Percentiles rank a stretch among this genome's conserved stretches.
phyloP scores from a whole-genome alignment of 1,284 basidiomycete genomes.

The Trametes polyzona region DNA sequence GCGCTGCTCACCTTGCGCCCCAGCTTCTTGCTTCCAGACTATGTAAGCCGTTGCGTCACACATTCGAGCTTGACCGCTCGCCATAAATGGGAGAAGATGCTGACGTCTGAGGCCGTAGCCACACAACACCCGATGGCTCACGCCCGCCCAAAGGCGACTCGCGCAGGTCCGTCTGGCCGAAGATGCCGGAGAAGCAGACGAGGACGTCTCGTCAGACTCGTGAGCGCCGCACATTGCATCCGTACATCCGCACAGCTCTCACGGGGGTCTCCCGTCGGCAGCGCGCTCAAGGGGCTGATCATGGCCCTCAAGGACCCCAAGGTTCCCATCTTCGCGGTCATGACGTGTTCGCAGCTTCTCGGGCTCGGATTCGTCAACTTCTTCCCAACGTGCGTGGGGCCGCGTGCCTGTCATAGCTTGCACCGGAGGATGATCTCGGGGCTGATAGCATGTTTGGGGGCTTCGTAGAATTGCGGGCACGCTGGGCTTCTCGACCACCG shows the following conservation, averaged over 20 bases:
- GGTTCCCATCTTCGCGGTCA: conserved; percentile 61
- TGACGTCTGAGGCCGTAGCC: conserved; percentile 42
- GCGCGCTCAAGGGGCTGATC: conserved; percentile 55
- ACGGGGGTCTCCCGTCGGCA: conserved; percentile 28
- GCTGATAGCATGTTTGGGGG: neutral
- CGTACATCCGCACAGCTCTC: neutral
- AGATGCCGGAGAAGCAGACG: conserved; percentile 75
- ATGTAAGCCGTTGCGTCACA: conserved; percentile 38
- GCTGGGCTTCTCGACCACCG: conserved; percentile 63
- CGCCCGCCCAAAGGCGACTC: conserved; percentile 58
- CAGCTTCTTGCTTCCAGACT: conserved; percentile 53
- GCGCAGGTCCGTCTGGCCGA: conserved; percentile 76
- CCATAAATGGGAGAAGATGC: no score
- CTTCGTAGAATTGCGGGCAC: conserved; percentile 58
- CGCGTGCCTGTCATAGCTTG: neutral
- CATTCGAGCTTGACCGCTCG: neutral
- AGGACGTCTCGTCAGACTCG: conserved; percentile 58
- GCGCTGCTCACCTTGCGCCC: neutral
- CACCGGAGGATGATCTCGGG: neutral
- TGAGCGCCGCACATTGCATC: conserved; percentile 36
- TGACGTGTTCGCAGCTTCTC: conserved; percentile 54
- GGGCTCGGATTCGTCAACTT: conserved; percentile 76
- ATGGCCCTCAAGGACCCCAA: conserved; percentile 67
- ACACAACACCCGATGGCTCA: conserved; percentile 69
- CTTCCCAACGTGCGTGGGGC: conserved; percentile 68